Base-by-base conservation (phyloP, 2,329 filamentous ascomycete species). In the Coleophoma crateriformis region DNA sequence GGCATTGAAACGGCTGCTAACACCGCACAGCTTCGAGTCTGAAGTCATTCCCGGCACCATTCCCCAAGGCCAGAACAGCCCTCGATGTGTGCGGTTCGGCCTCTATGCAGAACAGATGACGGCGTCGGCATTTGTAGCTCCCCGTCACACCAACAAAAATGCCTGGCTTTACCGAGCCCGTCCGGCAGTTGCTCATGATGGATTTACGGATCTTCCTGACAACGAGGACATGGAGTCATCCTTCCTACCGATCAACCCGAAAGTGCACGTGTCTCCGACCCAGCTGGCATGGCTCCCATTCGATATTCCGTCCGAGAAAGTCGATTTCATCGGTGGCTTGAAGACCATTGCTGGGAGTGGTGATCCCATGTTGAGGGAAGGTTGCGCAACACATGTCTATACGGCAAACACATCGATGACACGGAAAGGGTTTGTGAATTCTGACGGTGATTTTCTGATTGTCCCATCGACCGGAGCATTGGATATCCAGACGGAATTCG, bases 371-470 rank as follows among this genome's bases (percentile, higher is more conserved):
- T 64, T 74, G 27, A 65, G 67, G 48, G 72, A 77, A 49, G 75
- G 75, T 7, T 61, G 77, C 19, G 74, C 74, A 4, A 62, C 73
- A 1, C 74, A 77, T 55, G 66, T 76, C 33, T 78, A 76, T 57
- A 66, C 68, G 52, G 68, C 72, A 55, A 76, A 75, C 54, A 59
- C 62, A 1, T 69, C 63, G 45, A 78, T 78, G 75, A 60, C 63
- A 4, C 63, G 65, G 5, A 64, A 69, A 34, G 71, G 73, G 0
- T 76, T 75, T 53, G 70, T 67, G 56, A 77, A 74, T 57, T 76
- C 79, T 13, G 83, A 87, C 54, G 83, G 83, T 5, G 83, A 87
- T 59, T 76, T 84, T 57, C 69, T 86, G 38, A 79, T 87, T 43
- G 72, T 85, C 3, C 79, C 77, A 1, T 82, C 86, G 54, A 73